These are phyloP conservation scores for Cetraspora pellucida DNA, from an alignment of 192 early-diverging fungal species.

Conservation along the genomic window DNA sequence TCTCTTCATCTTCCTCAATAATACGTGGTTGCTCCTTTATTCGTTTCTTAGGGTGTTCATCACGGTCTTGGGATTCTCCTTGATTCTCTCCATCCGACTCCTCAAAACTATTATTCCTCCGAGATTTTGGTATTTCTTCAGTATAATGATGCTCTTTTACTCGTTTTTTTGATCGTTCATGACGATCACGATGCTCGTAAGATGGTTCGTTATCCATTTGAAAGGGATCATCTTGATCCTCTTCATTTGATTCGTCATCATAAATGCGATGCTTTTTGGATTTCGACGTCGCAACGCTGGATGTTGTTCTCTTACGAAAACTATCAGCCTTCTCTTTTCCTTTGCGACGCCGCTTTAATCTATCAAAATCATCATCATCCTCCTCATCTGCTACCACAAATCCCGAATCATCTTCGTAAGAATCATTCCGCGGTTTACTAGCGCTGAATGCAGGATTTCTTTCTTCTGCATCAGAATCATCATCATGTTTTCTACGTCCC, in stretches of 20 bases:
- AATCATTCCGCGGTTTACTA: constrained; percentile 32
- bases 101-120: too few relatives aligned
- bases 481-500: constrained; percentile 40
- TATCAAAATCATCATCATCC: constrained; percentile 10
- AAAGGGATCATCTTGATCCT: neutral
- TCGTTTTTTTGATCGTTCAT: neutral
- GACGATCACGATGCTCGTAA: neutral
- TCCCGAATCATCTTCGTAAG: constrained; percentile 53
- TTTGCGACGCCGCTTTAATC: neutral
- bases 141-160: neutral
- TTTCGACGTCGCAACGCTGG: neutral
- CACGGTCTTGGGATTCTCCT: neutral
- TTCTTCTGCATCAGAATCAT: constrained; percentile 49
- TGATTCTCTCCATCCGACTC: too few relatives aligned
- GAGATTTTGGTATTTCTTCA: neutral
- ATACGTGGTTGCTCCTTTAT: neutral
- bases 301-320: neutral
- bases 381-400: constrained; percentile 63
- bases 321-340: neutral
- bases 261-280: neutral
- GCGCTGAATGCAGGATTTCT: neutral
- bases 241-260: neutral
- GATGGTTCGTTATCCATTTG: neutral
- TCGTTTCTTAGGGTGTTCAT: neutral
- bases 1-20: neutral